Evolutionary conservation across 768 basidiomycete genomes (phyloP), one percentile per base, ranked within the genome.

Genomic region (Trametes elegans): DNA sequence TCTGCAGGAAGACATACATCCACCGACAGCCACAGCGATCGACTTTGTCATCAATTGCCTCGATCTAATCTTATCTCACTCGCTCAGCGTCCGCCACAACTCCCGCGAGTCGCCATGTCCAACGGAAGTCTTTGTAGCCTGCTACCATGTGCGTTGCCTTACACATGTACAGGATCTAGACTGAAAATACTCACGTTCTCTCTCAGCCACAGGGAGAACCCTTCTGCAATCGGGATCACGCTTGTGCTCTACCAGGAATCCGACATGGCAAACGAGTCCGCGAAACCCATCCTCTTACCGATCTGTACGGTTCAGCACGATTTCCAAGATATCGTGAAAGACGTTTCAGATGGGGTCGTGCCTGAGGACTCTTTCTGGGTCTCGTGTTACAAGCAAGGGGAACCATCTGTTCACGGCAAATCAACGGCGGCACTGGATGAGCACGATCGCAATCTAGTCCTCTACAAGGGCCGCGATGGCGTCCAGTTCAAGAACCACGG

Each of bases 321-420:
- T 35, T 83, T 87, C 57, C 65, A 75, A 4, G 66, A 75, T 34
- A 81, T 88, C 1, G 73, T 88, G 29, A 73, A 79, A 27, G 88
- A 93, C 61, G 82, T 90, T 2, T 70, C 75, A 16, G 76, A 81
- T 32, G 85, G 82, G 0, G 55, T 80, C 2, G 71, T 87, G 0
- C 74, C 79, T 0, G 68, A 65, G 4, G 89, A 91, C 55, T 77
- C 77, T 53, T 80, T 87, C 65, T 92, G 88, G 88, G 68, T 90
- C 2, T 90, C 88, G 3, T 85, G 83, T 65, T 91, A 91, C 72
- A 76, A 79, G 53, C 40, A 67, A 0, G 75, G 74, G 3, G 71
- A 76, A 53, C 68, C 74, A 18, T 82, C 83, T 7, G 78, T 87
- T 0, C 89, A 92, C 63, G 82, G 84, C 0, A 86, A 84, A 69